A percentile compares a stretch with the other conserved stretches of the same genome.
phyloP scores from a whole-genome alignment of 1,139 yeast species.

The Kodamaea sp. region DNA sequence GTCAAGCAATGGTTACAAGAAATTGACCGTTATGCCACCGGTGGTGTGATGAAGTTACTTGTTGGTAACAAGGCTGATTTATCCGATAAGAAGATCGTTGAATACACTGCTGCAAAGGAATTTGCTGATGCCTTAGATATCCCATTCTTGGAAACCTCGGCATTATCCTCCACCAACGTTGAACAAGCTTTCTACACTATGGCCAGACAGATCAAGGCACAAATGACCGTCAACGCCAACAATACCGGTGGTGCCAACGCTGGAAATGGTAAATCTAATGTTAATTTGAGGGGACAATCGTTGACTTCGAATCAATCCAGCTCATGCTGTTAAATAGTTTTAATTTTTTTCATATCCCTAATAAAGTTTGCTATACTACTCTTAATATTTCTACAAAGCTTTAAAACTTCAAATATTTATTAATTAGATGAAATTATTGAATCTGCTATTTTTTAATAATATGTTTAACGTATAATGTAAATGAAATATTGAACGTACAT shows the following conservation, averaged over 20 bases:
- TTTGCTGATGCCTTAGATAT: conserved; percentile 95
- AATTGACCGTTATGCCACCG: conserved; percentile 96
- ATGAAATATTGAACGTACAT: conserved; percentile 51
- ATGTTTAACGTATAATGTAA: conserved; percentile 25
- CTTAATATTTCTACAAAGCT: conserved; percentile 10
- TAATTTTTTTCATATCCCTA: not conserved
- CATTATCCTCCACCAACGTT: conserved; percentile 91
- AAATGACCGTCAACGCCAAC: conserved; percentile 69
- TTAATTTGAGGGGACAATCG: conserved; percentile 86
- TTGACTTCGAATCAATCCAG: conserved; percentile 62
- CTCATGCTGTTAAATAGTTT: conserved; percentile 67
- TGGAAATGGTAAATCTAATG: conserved; percentile 62
- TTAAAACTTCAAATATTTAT: conserved; percentile 22
- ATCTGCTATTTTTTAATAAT: not conserved
- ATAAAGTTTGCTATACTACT: conserved; percentile 1
- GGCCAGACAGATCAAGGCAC: conserved; percentile 98
- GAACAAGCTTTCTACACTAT: conserved; percentile 98
- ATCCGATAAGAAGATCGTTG: conserved; percentile 91
- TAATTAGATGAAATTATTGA: not conserved
- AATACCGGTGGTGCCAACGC: conserved; percentile 38
- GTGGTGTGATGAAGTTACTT: conserved; percentile 91
- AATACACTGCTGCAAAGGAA: conserved; percentile 94
- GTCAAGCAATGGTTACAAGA: conserved; percentile 99
- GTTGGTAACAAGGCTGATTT: conserved; percentile 98
- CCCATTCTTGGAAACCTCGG: conserved; percentile 95